Conservation (phyloP, 2,329 filamentous ascomycete species). For the Pseudogymnoascus sp. region DNA sequence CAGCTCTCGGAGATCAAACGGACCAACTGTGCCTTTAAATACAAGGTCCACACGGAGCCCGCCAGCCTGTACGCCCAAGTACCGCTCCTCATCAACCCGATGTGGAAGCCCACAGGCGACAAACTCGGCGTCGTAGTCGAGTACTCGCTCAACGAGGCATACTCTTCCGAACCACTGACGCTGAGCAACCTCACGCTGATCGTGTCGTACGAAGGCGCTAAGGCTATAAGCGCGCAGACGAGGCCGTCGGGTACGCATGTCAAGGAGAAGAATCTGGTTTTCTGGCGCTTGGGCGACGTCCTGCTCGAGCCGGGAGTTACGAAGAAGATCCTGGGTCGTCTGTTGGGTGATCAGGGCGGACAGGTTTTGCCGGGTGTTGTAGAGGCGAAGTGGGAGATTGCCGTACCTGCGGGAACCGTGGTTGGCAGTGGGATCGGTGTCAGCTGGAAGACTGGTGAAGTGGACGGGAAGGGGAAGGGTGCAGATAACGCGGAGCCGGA, state of each 20-base stretch:
- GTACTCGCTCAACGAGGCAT: constrained; percentile 69
- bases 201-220: constrained; percentile 60
- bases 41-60: constrained; percentile 70
- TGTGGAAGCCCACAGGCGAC: constrained; percentile 74
- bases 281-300: constrained; percentile 74
- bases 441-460: constrained; percentile 38
- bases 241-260: constrained; percentile 74
- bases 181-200: constrained; percentile 70
- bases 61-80: constrained; percentile 44
- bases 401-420: constrained; percentile 19
- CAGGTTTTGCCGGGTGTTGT: constrained; percentile 66
- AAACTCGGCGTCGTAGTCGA: constrained; percentile 81
- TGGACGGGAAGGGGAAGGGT: constrained; percentile 36
- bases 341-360: constrained; percentile 62
- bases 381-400: constrained; percentile 75
- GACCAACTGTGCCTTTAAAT: constrained; percentile 81
- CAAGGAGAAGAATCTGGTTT: constrained; percentile 67
- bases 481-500: constrained; percentile 40
- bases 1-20: constrained; percentile 63
- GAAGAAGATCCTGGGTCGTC: constrained; percentile 74
- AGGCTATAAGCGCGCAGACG: constrained; percentile 60
- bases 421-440: constrained; percentile 60
- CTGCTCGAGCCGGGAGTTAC: constrained; percentile 42
- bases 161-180: constrained; percentile 39
- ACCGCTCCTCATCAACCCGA: constrained; percentile 52